phyloP scores from a whole-genome alignment of 2,329 filamentous ascomycete species.

The Geoglossum cookeanum region DNA sequence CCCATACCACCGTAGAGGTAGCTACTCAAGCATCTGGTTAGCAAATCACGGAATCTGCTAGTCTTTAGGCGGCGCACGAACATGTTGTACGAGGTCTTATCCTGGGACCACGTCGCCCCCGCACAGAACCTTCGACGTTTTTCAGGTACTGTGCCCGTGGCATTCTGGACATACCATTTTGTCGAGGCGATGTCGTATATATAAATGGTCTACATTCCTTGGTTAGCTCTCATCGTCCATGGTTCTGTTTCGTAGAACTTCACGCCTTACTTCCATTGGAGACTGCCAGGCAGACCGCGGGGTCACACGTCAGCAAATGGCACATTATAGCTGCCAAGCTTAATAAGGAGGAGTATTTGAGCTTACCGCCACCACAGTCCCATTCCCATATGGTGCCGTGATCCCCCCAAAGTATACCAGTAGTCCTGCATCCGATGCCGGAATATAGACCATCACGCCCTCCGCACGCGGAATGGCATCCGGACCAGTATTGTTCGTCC shows the following conservation, averaged over 20 bases:
- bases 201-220: constrained; percentile 29
- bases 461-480: constrained; percentile 36
- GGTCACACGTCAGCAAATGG: too few species aligned
- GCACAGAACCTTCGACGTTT: constrained; percentile 40
- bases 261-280: constrained; percentile 13
- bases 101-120: constrained; percentile 37
- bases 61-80: constrained; percentile 18
- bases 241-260: too few species aligned
- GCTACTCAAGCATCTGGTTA: constrained; percentile 18
- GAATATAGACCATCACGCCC: constrained; percentile 39
- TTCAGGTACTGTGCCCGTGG: constrained; percentile 32
- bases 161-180: constrained; percentile 40
- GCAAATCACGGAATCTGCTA: background rate
- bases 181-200: constrained; percentile 41
- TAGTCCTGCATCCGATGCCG: constrained; percentile 38
- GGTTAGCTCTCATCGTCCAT: too few species aligned
- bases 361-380: constrained; percentile 21
- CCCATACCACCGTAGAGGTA: constrained; percentile 42
- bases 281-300: constrained; percentile 13
- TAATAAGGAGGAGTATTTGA: background rate
- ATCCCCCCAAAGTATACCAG: constrained; percentile 44
- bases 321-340: too few species aligned
- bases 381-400: constrained; percentile 28
- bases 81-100: constrained; percentile 46
- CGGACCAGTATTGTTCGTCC: constrained; percentile 34